Percentiles rank a stretch among this genome's conserved stretches.
Conservation (phyloP, 2,329 filamentous ascomycete genomes). For the Dothideomycetes sp. region DNA sequence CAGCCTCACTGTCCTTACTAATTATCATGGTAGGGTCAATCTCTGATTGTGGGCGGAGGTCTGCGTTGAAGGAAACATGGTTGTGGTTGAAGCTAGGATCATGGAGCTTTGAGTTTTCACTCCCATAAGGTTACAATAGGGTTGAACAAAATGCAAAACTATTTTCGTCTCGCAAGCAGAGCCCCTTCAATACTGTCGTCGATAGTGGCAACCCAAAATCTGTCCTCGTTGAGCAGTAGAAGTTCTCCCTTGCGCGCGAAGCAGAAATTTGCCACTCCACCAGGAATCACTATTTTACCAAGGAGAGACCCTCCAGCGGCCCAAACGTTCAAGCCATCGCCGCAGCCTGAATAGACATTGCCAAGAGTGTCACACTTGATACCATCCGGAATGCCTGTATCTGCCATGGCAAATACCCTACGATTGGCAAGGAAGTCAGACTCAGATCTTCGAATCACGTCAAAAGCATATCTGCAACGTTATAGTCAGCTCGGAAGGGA, state of each 20-base stretch:
- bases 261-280: slow-evolving; percentile 22
- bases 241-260: slow-evolving; percentile 27
- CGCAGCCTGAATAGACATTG: slow-evolving; percentile 11
- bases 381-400: slow-evolving; percentile 9
- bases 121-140: no score
- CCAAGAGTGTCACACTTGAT: slow-evolving; percentile 11
- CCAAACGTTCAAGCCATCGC: slow-evolving; percentile 11
- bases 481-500: slow-evolving; percentile 2
- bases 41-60: slow-evolving; percentile 2
- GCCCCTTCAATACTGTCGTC: slow-evolving; percentile 5
- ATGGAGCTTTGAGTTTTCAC: no score
- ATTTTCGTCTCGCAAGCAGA: no score
- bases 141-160: no score
- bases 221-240: slow-evolving; percentile 32
- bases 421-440: slow-evolving; percentile 9
- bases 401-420: slow-evolving; percentile 10
- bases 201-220: slow-evolving; percentile 7
- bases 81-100: no score
- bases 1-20: background rate
- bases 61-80: no score
- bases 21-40: slow-evolving; percentile 1
- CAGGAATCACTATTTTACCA: slow-evolving; percentile 37
- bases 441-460: slow-evolving; percentile 17
- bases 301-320: slow-evolving; percentile 9
- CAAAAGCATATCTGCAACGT: slow-evolving; percentile 14